Conservation (phyloP, 164 flowering plant genomes). For the Taxillus chinensis region DNA sequence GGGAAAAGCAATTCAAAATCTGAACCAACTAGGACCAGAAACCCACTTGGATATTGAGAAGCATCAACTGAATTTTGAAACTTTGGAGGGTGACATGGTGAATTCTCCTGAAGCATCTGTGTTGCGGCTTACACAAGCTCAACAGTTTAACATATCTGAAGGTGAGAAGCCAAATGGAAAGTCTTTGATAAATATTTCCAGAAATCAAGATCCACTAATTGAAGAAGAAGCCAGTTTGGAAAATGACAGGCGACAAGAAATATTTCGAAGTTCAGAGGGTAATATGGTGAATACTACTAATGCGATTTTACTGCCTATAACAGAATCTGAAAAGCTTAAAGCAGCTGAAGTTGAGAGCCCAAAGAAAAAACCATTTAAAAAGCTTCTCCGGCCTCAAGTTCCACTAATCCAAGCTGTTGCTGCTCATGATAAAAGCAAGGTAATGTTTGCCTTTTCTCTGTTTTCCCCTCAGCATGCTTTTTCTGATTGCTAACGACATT, state of each 20-base stretch:
- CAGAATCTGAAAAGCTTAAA: too few species aligned
- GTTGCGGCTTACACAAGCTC: conserved; percentile 9
- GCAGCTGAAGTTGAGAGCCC: too few species aligned
- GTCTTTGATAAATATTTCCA: neutral
- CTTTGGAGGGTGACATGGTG: conserved; percentile 12
- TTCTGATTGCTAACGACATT: neutral
- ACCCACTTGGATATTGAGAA: conserved; percentile 15
- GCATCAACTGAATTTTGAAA: conserved; percentile 6
- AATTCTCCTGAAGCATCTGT: conserved; percentile 9
- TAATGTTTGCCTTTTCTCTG: conserved; percentile 13
- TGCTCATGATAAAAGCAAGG: conserved; percentile 84
- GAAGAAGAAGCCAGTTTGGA: too few species aligned
- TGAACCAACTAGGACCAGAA: conserved; percentile 9
- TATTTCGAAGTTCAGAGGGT: too few species aligned
- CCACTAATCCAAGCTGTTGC: conserved; percentile 85
- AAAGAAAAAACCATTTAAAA: conserved; percentile 5
- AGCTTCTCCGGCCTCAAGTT: conserved; percentile 56
- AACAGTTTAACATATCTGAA: conserved; percentile 16
- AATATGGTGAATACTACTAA: too few species aligned
- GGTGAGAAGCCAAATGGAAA: conserved; percentile 32
- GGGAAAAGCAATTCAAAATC: neutral
- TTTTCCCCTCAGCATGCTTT: neutral
- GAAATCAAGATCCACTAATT: too few species aligned
- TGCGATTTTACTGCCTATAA: too few species aligned
- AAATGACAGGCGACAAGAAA: too few species aligned